phyloP scores from a whole-genome alignment of 495 filamentous ascomycete species.

The Aspergillus sparsus region DNA sequence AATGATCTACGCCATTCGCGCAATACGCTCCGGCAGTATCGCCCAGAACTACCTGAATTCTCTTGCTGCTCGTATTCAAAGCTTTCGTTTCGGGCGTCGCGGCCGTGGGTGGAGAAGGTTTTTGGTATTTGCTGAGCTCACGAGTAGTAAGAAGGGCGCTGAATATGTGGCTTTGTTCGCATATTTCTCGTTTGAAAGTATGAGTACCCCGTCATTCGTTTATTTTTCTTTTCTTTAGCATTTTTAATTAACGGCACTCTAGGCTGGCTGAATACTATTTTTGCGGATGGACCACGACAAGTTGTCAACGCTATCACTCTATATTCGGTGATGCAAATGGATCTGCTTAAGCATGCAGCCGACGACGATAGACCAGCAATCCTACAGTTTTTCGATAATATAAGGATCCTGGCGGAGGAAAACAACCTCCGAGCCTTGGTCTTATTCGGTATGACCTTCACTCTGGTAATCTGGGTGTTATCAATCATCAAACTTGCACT shows the following conservation, averaged over 20 bases:
- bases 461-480: slow-evolving; percentile 85
- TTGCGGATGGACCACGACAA: slow-evolving; percentile 89
- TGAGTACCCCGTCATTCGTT: slow-evolving; percentile 25
- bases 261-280: slow-evolving; percentile 85
- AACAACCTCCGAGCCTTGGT: slow-evolving; percentile 78
- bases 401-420: slow-evolving; percentile 65
- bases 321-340: slow-evolving; percentile 71
- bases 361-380: slow-evolving; percentile 50
- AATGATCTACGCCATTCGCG: slow-evolving; percentile 71
- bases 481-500: slow-evolving; percentile 71
- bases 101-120: slow-evolving; percentile 81
- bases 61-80: slow-evolving; percentile 78
- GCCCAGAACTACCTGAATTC: slow-evolving; percentile 88
- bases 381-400: slow-evolving; percentile 72
- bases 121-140: slow-evolving; percentile 88
- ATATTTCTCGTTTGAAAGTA: slow-evolving; percentile 92
- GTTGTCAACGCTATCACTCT: slow-evolving; percentile 86
- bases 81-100: slow-evolving; percentile 64
- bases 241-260: slow-evolving; percentile 2
- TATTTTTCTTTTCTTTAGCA: neutral
- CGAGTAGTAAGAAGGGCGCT: slow-evolving; percentile 84
- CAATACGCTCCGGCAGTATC: slow-evolving; percentile 82
- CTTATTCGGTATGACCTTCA: slow-evolving; percentile 87
- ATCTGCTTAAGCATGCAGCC: slow-evolving; percentile 59
- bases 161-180: slow-evolving; percentile 92